Base-by-base conservation (phyloP, 345 rosid genomes). In the Lepidium didymum region DNA sequence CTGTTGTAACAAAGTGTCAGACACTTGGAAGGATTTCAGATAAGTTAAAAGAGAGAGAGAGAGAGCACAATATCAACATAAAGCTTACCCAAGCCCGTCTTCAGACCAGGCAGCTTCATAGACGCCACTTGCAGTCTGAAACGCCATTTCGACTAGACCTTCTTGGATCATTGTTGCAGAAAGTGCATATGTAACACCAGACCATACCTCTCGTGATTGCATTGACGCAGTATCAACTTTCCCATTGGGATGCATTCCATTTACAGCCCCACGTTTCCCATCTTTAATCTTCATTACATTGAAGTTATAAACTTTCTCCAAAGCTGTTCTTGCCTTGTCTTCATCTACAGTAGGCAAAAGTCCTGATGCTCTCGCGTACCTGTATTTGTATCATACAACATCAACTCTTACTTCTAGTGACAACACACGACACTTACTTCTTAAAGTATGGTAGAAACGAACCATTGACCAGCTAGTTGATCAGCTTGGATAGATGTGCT, bases 381-480 rank as follows among this genome's bases (percentile, higher is more conserved):
- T 91, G 57, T 59, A 70, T 41, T 46, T 41, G 43, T 51, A 63
- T 51, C 43, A 56, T 8, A 46, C 19, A 37, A 64, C 35, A 55
- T 35, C 23, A 72, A 46, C 6, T 36, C 11, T 51, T 35, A 35
- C 15, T 53, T 53, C n/a, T 13, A 47, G n/a, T 9, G 1, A 9
- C 19, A 62, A 52, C 0, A 1, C 25, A 51, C 11, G 27, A 59
- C 38, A 34, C 4, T 41, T 8, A 8, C 16, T 6, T 25, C 33
- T 21, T 33, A 21, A 12, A 51, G 40, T 7, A 11, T 0, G 9
- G 8, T 8, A 3, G 38, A 3, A 41, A 71, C 80, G 13, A 14
- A 93, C 97, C 97, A 93, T 55, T 93, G 96, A 50, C 97, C 98
- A 34, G 97, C 97, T 78, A 93, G 68, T 70, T 93, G 98, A 87